These are phyloP conservation scores for Saccharomyces hybrid DNA, from an alignment of 1,139 yeast genomes.

Conservation along the genomic window DNA sequence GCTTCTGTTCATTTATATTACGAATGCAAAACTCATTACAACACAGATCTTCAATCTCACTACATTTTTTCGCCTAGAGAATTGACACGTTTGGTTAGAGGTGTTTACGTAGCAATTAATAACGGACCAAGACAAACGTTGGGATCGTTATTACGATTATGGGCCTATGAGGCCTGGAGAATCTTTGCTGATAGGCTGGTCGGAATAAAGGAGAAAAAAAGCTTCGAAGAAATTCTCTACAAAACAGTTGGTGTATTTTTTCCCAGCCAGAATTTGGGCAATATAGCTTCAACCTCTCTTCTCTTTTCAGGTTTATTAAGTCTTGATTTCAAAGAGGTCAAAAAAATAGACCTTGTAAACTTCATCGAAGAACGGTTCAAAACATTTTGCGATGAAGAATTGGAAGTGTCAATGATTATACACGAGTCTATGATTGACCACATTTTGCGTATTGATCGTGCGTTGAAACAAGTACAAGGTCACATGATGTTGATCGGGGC, in stretches of 20 bases:
- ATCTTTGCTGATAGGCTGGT: conserved; percentile 69
- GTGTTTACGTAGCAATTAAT: conserved; percentile 55
- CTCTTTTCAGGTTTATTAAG: conserved; percentile 62
- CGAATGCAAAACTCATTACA: conserved; percentile 38
- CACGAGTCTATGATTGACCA: conserved; percentile 72
- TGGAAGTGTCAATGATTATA: conserved; percentile 53
- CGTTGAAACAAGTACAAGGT: conserved; percentile 78
- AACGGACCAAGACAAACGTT: conserved; percentile 26
- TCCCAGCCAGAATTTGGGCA: conserved; percentile 38
- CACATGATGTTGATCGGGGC: conserved; percentile 86
- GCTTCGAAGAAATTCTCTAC: conserved; percentile 45
- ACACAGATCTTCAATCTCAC: conserved; percentile 38
- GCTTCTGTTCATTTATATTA: conserved; percentile 64
- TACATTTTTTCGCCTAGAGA: conserved; percentile 87
- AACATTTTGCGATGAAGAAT: conserved; percentile 71
- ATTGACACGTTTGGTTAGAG: conserved; percentile 78
- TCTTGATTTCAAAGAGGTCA: conserved; percentile 52
- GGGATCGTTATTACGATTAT: conserved; percentile 44
- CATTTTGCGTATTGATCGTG: conserved; percentile 72
- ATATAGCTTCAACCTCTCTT: conserved; percentile 49
- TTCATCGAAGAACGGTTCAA: conserved; percentile 61
- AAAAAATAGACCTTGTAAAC: conserved; percentile 39
- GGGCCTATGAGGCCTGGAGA: conserved; percentile 79
- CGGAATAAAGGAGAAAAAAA: conserved; percentile 39
- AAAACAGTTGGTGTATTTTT: conserved; percentile 38